phyloP scores from a whole-genome alignment of 176 grass and related monocot genomes.

The Aegilops longissima region DNA sequence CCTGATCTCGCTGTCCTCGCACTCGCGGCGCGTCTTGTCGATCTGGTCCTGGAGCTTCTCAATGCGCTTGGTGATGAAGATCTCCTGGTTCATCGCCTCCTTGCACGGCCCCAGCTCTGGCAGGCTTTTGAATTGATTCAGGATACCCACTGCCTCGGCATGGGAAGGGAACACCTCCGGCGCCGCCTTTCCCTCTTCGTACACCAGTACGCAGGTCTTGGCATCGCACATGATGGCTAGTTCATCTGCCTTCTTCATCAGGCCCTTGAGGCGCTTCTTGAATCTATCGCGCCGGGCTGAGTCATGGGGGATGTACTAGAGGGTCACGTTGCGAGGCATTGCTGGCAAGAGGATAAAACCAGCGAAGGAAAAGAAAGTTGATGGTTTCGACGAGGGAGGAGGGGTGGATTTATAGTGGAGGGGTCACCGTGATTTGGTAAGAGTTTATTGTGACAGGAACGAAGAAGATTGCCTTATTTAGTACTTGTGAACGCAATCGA shows the following conservation, averaged over 20 bases:
- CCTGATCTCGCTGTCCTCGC: background rate
- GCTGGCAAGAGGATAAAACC: background rate
- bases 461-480: background rate
- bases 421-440: background rate
- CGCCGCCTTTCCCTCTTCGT: background rate
- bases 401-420: background rate
- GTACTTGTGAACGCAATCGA: background rate
- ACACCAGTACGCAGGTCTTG: constrained; percentile 27
- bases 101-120: constrained; percentile 34
- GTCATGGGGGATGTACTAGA: constrained; percentile 37
- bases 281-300: constrained; percentile 2
- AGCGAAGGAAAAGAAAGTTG: background rate
- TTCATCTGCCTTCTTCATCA: constrained; percentile 46
- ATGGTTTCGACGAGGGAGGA: background rate
- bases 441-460: background rate
- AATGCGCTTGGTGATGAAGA: constrained; percentile 26
- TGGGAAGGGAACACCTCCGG: constrained; percentile 28
- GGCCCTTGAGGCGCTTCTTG: constrained; percentile 12
- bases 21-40: background rate
- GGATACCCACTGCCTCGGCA: background rate
- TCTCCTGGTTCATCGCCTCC: constrained; percentile 35
- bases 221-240: constrained; percentile 29
- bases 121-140: constrained; percentile 10
- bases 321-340: constrained; percentile 12
- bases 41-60: constrained; percentile 26